These are phyloP conservation scores for Pugionium cornutum DNA, from an alignment of 345 rosid species.

Conservation along the genomic window DNA sequence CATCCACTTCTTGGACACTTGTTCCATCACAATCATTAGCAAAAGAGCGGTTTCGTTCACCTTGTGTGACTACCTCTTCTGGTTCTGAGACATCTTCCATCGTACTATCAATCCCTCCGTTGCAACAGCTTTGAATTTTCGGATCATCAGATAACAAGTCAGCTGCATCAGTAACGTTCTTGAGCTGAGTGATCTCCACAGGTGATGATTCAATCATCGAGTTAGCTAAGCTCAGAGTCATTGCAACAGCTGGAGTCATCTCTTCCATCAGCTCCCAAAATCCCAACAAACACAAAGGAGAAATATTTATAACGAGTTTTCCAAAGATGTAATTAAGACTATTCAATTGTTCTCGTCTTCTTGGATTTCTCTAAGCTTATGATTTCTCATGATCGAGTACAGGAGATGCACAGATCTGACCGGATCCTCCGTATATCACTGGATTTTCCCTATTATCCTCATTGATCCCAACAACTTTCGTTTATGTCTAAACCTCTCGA, in stretches of 20 bases:
- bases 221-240: slow-evolving; percentile 68
- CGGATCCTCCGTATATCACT: slow-evolving; percentile 28
- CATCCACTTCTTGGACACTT: slow-evolving; percentile 40
- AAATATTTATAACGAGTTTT: neutral
- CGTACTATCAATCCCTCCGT: slow-evolving; percentile 31
- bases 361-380: slow-evolving; percentile 28
- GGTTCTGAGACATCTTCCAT: slow-evolving; percentile 27
- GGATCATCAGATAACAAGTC: slow-evolving; percentile 53
- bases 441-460: neutral
- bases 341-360: slow-evolving; percentile 44
- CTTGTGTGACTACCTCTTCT: neutral
- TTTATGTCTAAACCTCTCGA: neutral
- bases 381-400: too few species aligned
- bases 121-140: slow-evolving; percentile 30
- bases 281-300: neutral
- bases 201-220: slow-evolving; percentile 58
- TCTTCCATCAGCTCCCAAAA: slow-evolving; percentile 65
- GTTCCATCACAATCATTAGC: slow-evolving; percentile 31
- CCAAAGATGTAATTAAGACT: slow-evolving; percentile 31
- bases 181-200: slow-evolving; percentile 60
- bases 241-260: slow-evolving; percentile 69
- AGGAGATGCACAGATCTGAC: slow-evolving; percentile 48
- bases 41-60: neutral
- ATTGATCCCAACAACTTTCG: neutral
- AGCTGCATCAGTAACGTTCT: slow-evolving; percentile 65